phyloP scores from a whole-genome alignment of 2,329 filamentous ascomycete species.

The Fusarium sp. region DNA sequence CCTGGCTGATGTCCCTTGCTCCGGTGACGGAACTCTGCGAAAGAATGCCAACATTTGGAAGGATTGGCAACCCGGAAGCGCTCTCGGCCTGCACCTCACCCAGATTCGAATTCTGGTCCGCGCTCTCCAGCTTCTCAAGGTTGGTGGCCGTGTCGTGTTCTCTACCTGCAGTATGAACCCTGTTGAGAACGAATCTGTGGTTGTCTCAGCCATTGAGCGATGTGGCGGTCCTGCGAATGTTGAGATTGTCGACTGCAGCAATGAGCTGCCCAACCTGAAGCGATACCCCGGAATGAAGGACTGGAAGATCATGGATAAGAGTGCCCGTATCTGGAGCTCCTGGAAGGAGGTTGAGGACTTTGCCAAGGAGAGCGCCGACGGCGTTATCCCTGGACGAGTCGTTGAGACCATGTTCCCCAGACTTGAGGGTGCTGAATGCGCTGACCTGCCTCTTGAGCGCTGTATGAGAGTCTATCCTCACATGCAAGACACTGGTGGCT shows the following conservation, averaged over 20 bases:
- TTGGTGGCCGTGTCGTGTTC: conserved; percentile 93
- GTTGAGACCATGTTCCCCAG: conserved; percentile 84
- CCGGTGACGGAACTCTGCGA: conserved; percentile 89
- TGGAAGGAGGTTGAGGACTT: conserved; percentile 84
- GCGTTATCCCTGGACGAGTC: conserved; percentile 71
- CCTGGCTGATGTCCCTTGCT: conserved; percentile 94
- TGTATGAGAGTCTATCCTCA: conserved; percentile 97
- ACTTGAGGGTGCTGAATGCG: conserved; percentile 60
- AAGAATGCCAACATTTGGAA: conserved; percentile 97
- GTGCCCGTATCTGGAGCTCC: conserved; percentile 77
- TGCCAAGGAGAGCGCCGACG: conserved; percentile 64
- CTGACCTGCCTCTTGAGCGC: conserved; percentile 79
- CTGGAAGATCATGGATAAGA: conserved; percentile 94
- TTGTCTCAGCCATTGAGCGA: conserved; percentile 86
- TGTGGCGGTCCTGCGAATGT: conserved; percentile 87
- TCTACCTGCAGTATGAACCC: conserved; percentile 99
- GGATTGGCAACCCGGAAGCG: conserved; percentile 90
- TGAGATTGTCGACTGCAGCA: conserved; percentile 82
- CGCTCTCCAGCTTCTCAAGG: conserved; percentile 94
- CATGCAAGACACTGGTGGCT: conserved; percentile 93
- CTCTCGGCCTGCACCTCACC: conserved; percentile 83
- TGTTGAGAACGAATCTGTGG: conserved; percentile 93
- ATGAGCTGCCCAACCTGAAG: conserved; percentile 78
- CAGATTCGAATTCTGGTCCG: conserved; percentile 91
- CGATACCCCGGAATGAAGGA: conserved; percentile 77